Percentiles rank a stretch among this genome's conserved stretches.
Conservation (phyloP, 129 eudicot species). For the Centrapalus pauciflorus region DNA sequence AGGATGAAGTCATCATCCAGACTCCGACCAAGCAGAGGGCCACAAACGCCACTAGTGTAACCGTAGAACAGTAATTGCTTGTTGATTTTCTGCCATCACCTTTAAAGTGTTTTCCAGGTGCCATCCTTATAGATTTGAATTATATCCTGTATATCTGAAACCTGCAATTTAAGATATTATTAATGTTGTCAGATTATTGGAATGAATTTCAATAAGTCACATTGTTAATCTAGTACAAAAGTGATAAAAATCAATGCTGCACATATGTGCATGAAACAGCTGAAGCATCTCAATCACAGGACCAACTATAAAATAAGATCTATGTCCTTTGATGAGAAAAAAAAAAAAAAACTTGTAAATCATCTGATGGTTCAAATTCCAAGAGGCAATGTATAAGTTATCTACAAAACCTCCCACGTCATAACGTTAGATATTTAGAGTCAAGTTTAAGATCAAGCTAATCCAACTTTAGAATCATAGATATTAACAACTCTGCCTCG, state of each 20-base stretch:
- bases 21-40: slow-evolving; percentile 91
- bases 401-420: not conserved
- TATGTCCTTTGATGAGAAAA: not conserved
- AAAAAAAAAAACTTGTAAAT: not conserved
- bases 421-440: not conserved
- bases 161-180: slow-evolving; percentile 18
- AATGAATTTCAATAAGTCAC: slow-evolving; percentile 3
- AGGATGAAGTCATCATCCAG: slow-evolving; percentile 98
- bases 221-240: not conserved
- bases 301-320: not conserved
- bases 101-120: slow-evolving; percentile 72
- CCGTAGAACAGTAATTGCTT: slow-evolving; percentile 65
- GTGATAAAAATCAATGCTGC: not conserved
- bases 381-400: not conserved
- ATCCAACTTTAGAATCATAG: not conserved
- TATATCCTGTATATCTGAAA: not conserved
- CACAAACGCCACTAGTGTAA: slow-evolving; percentile 77
- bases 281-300: not conserved
- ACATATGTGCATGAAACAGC: not conserved
- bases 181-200: slow-evolving; percentile 13
- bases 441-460: not conserved
- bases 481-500: not conserved
- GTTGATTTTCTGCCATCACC: slow-evolving; percentile 77
- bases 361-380: not conserved
- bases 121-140: slow-evolving; percentile 44